Evolutionary conservation across 768 basidiomycete genomes (phyloP).

Genomic region (Boletus subcaerulescens): DNA sequence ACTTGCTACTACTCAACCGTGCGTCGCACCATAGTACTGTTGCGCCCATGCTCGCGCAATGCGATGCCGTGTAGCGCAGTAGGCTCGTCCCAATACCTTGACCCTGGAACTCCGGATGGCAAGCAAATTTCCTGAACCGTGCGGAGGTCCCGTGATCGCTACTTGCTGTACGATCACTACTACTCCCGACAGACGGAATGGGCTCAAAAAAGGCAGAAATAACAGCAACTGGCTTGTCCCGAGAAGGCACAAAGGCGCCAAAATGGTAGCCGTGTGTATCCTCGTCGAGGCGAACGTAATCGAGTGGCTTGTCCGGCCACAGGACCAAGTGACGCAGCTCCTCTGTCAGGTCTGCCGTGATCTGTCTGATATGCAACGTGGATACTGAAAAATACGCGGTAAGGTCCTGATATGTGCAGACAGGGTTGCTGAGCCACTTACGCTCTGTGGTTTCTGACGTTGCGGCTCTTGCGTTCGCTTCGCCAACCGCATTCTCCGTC

Average conservation of each 20-base stretch:
- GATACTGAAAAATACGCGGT: slow-evolving; percentile 8
- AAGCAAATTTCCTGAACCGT: slow-evolving; percentile 64
- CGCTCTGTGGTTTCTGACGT: slow-evolving; percentile 2
- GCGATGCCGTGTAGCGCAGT: slow-evolving; percentile 39
- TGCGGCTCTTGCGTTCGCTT: not conserved
- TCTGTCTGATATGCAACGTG: slow-evolving; percentile 25
- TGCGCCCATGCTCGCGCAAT: slow-evolving; percentile 40
- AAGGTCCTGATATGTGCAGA: not conserved
- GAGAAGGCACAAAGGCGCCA: slow-evolving; percentile 48
- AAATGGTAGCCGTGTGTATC: slow-evolving; percentile 51
- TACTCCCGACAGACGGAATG: slow-evolving; percentile 21
- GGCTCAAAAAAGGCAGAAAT: slow-evolving; percentile 54
- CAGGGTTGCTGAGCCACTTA: slow-evolving; percentile 5
- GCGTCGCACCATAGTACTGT: slow-evolving; percentile 58
- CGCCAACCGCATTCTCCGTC: slow-evolving; percentile 4
- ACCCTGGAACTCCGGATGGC: slow-evolving; percentile 47
- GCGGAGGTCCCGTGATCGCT: slow-evolving; percentile 20
- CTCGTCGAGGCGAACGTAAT: slow-evolving; percentile 50
- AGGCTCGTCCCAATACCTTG: slow-evolving; percentile 52
- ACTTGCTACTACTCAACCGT: slow-evolving; percentile 39
- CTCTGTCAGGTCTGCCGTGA: slow-evolving; percentile 44
- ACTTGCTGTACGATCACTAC: slow-evolving; percentile 2
- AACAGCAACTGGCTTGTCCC: slow-evolving; percentile 44
- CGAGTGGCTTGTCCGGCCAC: slow-evolving; percentile 51
- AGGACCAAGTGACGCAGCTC: slow-evolving; percentile 54